These are phyloP conservation scores for Tuber aestivum DNA, from an alignment of 495 filamentous ascomycete genomes.

Conservation along the genomic window DNA sequence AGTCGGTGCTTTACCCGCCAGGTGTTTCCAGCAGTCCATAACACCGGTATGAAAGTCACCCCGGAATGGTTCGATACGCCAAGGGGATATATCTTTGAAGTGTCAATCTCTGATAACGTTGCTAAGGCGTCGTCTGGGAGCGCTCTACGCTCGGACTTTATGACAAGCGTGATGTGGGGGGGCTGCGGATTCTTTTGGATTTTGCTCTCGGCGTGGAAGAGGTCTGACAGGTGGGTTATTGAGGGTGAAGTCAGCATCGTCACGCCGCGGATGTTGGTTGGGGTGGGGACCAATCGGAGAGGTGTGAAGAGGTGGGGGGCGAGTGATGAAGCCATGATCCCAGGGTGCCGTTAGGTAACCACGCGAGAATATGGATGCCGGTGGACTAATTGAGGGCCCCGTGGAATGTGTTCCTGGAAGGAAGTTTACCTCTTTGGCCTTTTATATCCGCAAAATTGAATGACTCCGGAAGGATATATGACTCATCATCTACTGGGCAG, in stretches of 20 bases:
- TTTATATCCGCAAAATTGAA: neutral
- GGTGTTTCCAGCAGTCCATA: conserved; percentile 18
- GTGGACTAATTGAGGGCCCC: neutral
- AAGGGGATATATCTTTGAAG: conserved; percentile 9
- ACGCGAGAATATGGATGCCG: neutral
- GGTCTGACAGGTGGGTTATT: conserved; percentile 8
- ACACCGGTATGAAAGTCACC: conserved; percentile 10
- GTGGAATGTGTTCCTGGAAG: neutral
- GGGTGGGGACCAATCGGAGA: conserved; percentile 1
- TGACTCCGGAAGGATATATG: neutral
- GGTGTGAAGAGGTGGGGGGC: conserved; percentile 5
- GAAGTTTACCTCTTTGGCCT: neutral
- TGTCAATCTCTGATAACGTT: conserved; percentile 4
- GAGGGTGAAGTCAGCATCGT: neutral
- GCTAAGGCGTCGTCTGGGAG: neutral
- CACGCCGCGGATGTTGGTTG: neutral
- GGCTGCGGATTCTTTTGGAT: conserved; percentile 1
- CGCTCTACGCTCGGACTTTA: conserved; percentile 8
- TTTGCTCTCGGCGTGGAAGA: neutral
- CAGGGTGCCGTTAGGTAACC: neutral
- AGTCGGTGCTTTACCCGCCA: conserved; percentile 24
- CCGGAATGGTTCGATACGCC: neutral
- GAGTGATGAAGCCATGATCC: neutral
- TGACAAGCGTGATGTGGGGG: conserved; percentile 13
- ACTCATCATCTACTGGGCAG: neutral